Conservation (phyloP, 331 rosid genomes). For the Saraca asoca region DNA sequence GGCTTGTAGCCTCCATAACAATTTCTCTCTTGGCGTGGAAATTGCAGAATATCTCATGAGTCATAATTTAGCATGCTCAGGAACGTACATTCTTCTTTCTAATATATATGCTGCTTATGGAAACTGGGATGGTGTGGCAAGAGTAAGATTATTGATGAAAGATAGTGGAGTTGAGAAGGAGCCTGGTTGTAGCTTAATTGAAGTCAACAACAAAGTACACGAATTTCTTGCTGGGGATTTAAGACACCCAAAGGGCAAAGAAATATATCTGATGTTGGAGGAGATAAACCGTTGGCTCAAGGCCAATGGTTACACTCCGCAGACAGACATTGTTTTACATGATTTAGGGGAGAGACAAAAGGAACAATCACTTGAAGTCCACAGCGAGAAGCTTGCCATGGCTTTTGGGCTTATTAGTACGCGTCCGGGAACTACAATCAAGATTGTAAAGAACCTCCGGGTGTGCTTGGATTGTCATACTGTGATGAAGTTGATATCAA, state of each 20-base stretch:
- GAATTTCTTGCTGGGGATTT: slow-evolving; percentile 84
- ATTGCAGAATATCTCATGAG: slow-evolving; percentile 67
- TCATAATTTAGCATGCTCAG: slow-evolving; percentile 68
- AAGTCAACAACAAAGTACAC: slow-evolving; percentile 63
- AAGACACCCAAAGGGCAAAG: slow-evolving; percentile 63
- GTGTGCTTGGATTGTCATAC: slow-evolving; percentile 84
- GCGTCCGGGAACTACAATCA: slow-evolving; percentile 58
- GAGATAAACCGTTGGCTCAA: slow-evolving; percentile 69
- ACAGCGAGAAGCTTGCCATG: slow-evolving; percentile 83
- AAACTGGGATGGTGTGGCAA: slow-evolving; percentile 80
- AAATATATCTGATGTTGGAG: slow-evolving; percentile 65
- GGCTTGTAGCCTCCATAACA: slow-evolving; percentile 74
- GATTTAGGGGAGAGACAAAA: slow-evolving; percentile 71
- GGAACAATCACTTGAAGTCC: slow-evolving; percentile 73
- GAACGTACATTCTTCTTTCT: slow-evolving; percentile 82
- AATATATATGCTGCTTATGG: slow-evolving; percentile 73
- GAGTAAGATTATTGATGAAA: slow-evolving; percentile 77
- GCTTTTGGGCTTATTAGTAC: slow-evolving; percentile 87
- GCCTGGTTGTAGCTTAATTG: slow-evolving; percentile 88
- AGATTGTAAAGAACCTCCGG: slow-evolving; percentile 78
- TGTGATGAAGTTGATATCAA: slow-evolving; percentile 71
- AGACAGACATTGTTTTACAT: slow-evolving; percentile 64
- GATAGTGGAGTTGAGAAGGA: slow-evolving; percentile 71
- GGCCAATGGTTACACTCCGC: slow-evolving; percentile 63
- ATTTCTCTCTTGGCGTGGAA: slow-evolving; percentile 65